phyloP scores from a whole-genome alignment of 176 grass and related monocot genomes.

The Poa annua region DNA sequence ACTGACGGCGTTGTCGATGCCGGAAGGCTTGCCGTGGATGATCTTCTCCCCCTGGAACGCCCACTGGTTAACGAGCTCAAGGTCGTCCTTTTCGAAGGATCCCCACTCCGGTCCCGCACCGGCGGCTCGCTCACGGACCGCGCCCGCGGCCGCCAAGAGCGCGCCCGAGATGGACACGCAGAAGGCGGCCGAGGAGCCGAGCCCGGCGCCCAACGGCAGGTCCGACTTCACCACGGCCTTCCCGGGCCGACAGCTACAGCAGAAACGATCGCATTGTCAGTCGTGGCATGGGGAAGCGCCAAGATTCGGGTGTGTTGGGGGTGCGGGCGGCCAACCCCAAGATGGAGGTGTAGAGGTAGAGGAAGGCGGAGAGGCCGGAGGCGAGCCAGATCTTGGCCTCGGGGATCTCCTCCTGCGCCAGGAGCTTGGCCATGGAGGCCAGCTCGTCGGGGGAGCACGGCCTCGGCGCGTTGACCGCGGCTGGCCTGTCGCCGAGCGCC shows the following conservation, averaged over 20 bases:
- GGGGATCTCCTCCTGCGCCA: constrained; percentile 59
- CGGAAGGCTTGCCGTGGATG: constrained; percentile 91
- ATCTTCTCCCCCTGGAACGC: constrained; percentile 92
- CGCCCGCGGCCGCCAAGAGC: constrained; percentile 50
- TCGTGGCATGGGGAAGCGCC: not conserved
- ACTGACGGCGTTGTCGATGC: constrained; percentile 87
- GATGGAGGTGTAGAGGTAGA: constrained; percentile 82
- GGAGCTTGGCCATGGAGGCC: constrained; percentile 42
- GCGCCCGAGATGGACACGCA: constrained; percentile 72
- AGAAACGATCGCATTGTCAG: not conserved
- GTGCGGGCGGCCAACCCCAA: constrained; percentile 48
- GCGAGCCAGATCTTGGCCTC: constrained; percentile 73
- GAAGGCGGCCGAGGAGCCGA: constrained; percentile 80
- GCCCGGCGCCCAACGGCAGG: constrained; percentile 70
- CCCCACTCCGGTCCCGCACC: constrained; percentile 36
- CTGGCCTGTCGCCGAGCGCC: constrained; percentile 31
- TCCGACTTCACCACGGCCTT: constrained; percentile 70
- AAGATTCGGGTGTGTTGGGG: not conserved
- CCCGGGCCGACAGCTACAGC: constrained; percentile 61
- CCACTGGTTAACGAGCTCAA: constrained; percentile 78
- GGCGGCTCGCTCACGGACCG: not conserved
- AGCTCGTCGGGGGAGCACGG: constrained; percentile 47
- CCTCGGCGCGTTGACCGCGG: constrained; percentile 6
- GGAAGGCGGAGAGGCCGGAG: constrained; percentile 66
- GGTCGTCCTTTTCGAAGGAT: constrained; percentile 49